Evolutionary conservation across 2,329 filamentous ascomycete species (phyloP).

Genomic region (Knufia fluminis): DNA sequence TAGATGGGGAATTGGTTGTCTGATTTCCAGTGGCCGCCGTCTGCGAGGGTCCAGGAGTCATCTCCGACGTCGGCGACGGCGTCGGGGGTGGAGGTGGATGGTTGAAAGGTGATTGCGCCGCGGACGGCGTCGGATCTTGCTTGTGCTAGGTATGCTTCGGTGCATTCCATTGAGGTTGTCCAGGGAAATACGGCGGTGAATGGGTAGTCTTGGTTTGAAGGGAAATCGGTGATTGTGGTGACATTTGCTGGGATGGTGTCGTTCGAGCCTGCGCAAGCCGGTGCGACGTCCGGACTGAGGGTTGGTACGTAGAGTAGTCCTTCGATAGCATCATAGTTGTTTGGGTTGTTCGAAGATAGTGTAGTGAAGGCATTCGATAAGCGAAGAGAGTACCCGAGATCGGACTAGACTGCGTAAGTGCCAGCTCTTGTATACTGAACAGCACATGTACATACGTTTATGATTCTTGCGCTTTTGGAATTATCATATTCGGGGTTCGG

Average conservation of each 20-base stretch:
- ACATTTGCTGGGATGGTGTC: slow-evolving; percentile 65
- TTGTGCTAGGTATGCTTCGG: slow-evolving; percentile 58
- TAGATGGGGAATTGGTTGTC: slow-evolving; percentile 72
- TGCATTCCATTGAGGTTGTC: slow-evolving; percentile 61
- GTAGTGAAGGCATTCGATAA: slow-evolving; percentile 57
- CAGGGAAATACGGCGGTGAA: slow-evolving; percentile 80
- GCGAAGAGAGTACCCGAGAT: slow-evolving; percentile 27
- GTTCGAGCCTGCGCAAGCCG: slow-evolving; percentile 55
- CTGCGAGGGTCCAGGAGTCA: slow-evolving; percentile 59
- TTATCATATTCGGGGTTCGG: slow-evolving; percentile 17
- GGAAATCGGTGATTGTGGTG: slow-evolving; percentile 61
- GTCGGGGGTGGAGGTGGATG: slow-evolving; percentile 33
- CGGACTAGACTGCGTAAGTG: slow-evolving; percentile 11
- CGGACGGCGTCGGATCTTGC: slow-evolving; percentile 54
- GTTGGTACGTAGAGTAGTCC: slow-evolving; percentile 82
- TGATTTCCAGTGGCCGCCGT: slow-evolving; percentile 61
- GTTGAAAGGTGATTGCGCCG: slow-evolving; percentile 48
- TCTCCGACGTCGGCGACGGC: slow-evolving; percentile 59
- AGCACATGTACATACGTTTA: slow-evolving; percentile 31
- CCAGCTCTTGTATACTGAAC: slow-evolving; percentile 14
- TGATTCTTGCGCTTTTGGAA: slow-evolving; percentile 26
- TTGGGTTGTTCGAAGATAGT: slow-evolving; percentile 59
- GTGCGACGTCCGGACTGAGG: slow-evolving; percentile 43
- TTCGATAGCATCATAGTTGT: slow-evolving; percentile 53
- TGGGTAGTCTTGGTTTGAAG: slow-evolving; percentile 54